Base-by-base conservation (phyloP, 345 rosid genomes). In the Eutrema heterophyllum region DNA sequence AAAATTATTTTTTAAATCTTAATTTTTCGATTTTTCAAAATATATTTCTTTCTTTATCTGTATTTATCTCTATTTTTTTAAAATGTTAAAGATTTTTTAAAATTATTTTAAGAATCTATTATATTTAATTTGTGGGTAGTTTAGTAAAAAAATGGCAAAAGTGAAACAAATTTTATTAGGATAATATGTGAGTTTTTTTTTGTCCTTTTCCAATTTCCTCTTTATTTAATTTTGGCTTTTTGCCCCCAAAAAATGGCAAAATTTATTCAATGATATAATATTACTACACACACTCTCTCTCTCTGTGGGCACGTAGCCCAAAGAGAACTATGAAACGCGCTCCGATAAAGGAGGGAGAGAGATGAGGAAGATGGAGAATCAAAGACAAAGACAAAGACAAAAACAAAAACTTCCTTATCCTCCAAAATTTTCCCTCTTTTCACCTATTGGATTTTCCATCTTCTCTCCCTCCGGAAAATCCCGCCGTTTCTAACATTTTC, bases 311-410 rank as follows among this genome's bases (percentile, higher is more conserved):
- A 76, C 79, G 8, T 53, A 43, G 58, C 40, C 75, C 75, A 69
- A 21, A 21, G 24, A 76, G 74, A 69, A 53, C 49, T 59, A 8
- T 75, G 79, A 60, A 61, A 41, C 35, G 41, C 35, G 58, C 71
- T 63, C 79, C 75, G 68, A 45, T 62, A 54, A 69, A 76, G 45
- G 7, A 54, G 66, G 78, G 73, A 63, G 76, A 52, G 35, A 73
- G 58, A 55, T 5, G 60, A 66, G 50, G 79, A 75, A 69, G 70
- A 76, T 54, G 70, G 43, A 76, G 74, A 62, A 69, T 61, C 68
- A 75, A 15, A 69, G n/a, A 33, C 54, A 50, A 5, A 68, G 14
- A 24, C 45, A 50, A 5, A 55, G 1, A 13, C 32, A 43, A 55
- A 43, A 30, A 13, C 63, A 57, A 2, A 62, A 54, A 40, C 30